Base-by-base conservation (phyloP, 768 basidiomycete species). In the Trametes cubensis region DNA sequence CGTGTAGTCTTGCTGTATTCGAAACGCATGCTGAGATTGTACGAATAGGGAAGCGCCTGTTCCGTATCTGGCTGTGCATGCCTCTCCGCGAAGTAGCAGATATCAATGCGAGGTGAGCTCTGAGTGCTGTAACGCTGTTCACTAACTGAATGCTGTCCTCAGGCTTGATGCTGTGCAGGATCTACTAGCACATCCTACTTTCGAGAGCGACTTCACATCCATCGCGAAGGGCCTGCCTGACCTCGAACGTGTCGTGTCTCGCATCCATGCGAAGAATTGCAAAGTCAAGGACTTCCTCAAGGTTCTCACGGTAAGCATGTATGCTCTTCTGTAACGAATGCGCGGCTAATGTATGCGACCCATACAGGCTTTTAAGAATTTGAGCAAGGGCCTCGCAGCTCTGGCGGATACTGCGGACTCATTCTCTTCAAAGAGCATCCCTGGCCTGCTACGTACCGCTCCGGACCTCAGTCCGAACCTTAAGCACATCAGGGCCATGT, bases 121-220 rank as follows among this genome's bases (percentile, higher is more conserved):
- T 6, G 1, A 34, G 20, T 13, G 7, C 3, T 21, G 18, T 30
- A 4, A 38, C 3, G 10, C 3, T 20, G 45, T 28, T 20, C 11
- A 25, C 8, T 23, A 3, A 17, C 39, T 46, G 30, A 44, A 7
- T 6, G 13, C 10, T 13, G 60, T 58, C 39, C 58, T 17, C 66
- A 95, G 96, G 60, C 86, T 97, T 20, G 95, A 98, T 72, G 97
- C 97, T 3, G 93, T 99, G 2, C 81, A 97, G 68, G 96, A 96
- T 70, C 82, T 99, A 47, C 85, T 98, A 70, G 79, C 85, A 23
- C 85, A 96, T 66, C 85, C 85, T 1, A 84, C 81, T 0, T 96
- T 95, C 69, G 88, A 91, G 68, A 80, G 78, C 6, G 82, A 86
- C 0, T 98, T 98, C 73, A 83, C 80, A 21, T 80, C 83, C 52